Evolutionary conservation across 768 basidiomycete species (phyloP).

Genomic region (Strobilomyces echinocephalus): DNA sequence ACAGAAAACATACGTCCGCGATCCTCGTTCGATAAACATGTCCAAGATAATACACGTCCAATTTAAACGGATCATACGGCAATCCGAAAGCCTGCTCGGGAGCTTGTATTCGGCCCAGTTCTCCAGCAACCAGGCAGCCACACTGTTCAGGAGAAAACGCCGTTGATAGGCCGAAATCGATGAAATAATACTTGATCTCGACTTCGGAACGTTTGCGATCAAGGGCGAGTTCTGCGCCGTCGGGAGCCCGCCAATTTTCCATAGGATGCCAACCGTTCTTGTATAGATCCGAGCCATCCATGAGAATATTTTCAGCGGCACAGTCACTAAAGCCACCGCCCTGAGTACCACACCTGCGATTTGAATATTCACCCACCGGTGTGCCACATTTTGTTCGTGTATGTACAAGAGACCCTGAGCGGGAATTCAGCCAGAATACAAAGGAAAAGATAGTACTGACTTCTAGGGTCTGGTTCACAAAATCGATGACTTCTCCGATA

Average conservation of each 20-base stretch:
- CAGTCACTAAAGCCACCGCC: conserved; percentile 21
- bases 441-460: background rate
- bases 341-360: background rate
- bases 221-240: conserved; percentile 14
- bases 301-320: conserved; percentile 28
- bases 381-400: conserved; percentile 32
- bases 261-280: conserved; percentile 27
- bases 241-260: background rate
- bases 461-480: conserved; percentile 26
- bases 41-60: conserved; percentile 28
- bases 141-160: conserved; percentile 15
- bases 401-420: conserved; percentile 34
- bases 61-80: conserved; percentile 29
- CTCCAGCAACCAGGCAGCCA: background rate
- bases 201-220: conserved; percentile 21
- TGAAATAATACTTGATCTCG: conserved; percentile 31
- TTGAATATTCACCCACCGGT: conserved; percentile 24
- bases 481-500: conserved; percentile 26
- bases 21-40: conserved; percentile 20
- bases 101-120: conserved; percentile 11
- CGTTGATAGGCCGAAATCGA: conserved; percentile 34
- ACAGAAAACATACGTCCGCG: conserved; percentile 4
- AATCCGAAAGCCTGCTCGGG: conserved; percentile 20
- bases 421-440: background rate
- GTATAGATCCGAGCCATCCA: conserved; percentile 25